Evolutionary conservation across 1,284 basidiomycete species (phyloP).

Genomic region (Inonotus hispidus): DNA sequence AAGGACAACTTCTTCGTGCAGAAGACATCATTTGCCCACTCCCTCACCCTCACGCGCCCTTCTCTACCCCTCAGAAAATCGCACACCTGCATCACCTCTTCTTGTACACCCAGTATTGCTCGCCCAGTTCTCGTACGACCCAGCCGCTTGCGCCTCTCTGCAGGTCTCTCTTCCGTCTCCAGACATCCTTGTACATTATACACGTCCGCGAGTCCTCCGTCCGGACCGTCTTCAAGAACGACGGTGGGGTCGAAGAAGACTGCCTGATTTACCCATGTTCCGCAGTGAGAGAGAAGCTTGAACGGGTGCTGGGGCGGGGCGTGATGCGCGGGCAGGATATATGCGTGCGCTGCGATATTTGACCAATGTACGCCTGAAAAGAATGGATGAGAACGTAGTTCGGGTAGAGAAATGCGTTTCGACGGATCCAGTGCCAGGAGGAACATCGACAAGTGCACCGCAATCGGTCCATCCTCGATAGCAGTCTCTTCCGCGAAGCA

Average conservation of each 20-base stretch:
- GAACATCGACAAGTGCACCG: not conserved
- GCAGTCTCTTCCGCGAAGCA: not conserved
- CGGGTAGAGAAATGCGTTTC: conserved; percentile 5
- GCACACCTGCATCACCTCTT: not conserved
- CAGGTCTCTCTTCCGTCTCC: not conserved
- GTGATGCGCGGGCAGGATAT: not conserved
- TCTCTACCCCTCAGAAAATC: not conserved
- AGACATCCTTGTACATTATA: not conserved
- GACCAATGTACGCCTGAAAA: conserved; percentile 4
- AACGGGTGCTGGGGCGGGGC: not conserved
- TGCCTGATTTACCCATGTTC: not conserved
- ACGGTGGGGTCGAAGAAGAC: not conserved
- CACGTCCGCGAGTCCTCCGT: not conserved
- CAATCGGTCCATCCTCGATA: not conserved
- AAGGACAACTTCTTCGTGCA: not conserved
- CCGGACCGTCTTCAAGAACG: not conserved
- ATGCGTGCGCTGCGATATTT: not conserved
- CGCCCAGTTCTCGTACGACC: not conserved
- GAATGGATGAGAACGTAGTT: not conserved
- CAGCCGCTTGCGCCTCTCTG: not conserved
- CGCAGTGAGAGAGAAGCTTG: not conserved
- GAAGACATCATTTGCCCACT: not conserved
- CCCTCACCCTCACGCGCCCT: not conserved
- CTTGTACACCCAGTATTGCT: not conserved
- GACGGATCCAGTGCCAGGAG: conserved; percentile 2